Evolutionary conservation across 2,329 filamentous ascomycete species (phyloP).

Genomic region (Alternaria alternata): DNA sequence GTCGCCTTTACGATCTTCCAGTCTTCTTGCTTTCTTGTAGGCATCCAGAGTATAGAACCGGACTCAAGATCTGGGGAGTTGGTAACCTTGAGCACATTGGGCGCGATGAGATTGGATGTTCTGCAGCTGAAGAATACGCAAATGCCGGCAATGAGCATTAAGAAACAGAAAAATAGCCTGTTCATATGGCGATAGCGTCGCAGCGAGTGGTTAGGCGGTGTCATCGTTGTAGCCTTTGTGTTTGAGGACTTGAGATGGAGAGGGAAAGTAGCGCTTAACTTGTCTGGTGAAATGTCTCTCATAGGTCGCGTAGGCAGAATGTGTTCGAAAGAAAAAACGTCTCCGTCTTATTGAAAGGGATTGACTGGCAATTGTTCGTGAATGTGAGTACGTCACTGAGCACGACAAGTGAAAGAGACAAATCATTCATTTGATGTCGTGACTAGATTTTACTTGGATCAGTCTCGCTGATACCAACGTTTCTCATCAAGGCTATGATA

Average conservation of each 20-base stretch:
- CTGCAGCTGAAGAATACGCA: neutral
- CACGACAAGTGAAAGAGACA: neutral
- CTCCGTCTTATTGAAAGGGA: neutral
- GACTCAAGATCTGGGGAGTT: too few species aligned
- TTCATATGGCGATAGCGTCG: neutral
- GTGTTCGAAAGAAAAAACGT: neutral
- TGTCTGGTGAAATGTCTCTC: neutral
- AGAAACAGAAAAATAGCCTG: neutral
- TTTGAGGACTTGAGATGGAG: neutral
- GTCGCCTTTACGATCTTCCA: neutral
- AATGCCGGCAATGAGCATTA: neutral
- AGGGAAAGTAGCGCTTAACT: neutral
- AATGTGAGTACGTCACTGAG: neutral
- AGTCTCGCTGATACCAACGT: slow-evolving; percentile 22
- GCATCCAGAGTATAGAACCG: neutral
- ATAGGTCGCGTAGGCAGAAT: neutral
- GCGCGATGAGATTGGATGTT: neutral
- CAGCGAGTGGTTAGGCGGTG: neutral
- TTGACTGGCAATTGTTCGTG: neutral
- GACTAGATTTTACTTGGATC: slow-evolving; percentile 22
- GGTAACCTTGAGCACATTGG: neutral
- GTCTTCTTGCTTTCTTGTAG: neutral
- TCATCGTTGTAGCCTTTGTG: neutral
- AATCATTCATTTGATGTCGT: slow-evolving; percentile 9
- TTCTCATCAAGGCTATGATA: neutral